Percentiles rank a stretch among this genome's conserved stretches.
Conservation (phyloP, 441 rosid genomes). For the Brassica balearica region DNA sequence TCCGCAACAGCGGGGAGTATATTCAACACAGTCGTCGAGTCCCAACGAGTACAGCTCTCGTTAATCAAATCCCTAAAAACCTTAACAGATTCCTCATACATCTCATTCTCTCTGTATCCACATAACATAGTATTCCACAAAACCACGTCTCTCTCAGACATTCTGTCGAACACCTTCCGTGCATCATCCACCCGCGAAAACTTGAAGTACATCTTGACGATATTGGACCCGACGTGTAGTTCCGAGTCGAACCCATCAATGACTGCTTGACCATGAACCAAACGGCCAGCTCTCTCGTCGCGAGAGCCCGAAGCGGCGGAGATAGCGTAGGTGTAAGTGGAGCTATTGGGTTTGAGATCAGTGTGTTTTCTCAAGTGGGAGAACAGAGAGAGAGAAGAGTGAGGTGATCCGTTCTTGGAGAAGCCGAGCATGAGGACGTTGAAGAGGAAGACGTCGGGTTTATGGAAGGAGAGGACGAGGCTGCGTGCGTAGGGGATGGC, state of each 20-base stretch:
- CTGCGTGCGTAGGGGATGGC: conserved; percentile 56
- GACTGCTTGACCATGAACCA: conserved; percentile 57
- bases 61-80: conserved; percentile 59
- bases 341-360: conserved; percentile 60
- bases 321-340: conserved; percentile 59
- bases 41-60: conserved; percentile 47
- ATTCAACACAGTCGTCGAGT: conserved; percentile 58
- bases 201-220: conserved; percentile 62
- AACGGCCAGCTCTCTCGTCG: conserved; percentile 49
- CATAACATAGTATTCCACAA: conserved; percentile 76
- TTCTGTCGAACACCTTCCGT: conserved; percentile 62
- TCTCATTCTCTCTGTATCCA: conserved; percentile 57
- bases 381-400: conserved; percentile 56
- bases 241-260: conserved; percentile 65
- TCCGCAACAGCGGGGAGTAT: conserved; percentile 79
- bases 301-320: conserved; percentile 55
- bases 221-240: conserved; percentile 63
- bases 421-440: conserved; percentile 71
- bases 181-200: conserved; percentile 52
- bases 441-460: conserved; percentile 75
- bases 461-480: conserved; percentile 59
- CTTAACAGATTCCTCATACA: conserved; percentile 55
- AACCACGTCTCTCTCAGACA: conserved; percentile 65
- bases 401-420: conserved; percentile 47
- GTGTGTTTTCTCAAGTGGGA: conserved; percentile 52